Conservation (phyloP, 164 flowering plant genomes). For the Aristolochia contorta region DNA sequence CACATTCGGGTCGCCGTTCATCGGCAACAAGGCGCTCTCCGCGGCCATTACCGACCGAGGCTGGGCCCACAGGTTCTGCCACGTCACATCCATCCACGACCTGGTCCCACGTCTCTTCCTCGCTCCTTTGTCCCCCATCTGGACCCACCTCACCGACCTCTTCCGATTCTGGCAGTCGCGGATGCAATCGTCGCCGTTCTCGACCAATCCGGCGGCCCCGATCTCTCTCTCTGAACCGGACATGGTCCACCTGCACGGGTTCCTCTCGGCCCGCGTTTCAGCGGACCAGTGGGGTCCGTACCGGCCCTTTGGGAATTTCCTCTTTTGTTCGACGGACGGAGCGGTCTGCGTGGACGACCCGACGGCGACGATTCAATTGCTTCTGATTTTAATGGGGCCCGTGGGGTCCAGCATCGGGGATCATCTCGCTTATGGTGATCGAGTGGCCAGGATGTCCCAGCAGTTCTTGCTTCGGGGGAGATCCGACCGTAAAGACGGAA, state of each 20-base stretch:
- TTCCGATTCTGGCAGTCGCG: conserved; percentile 8
- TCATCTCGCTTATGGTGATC: conserved; percentile 51
- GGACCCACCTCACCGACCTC: conserved; percentile 17
- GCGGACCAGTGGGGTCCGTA: conserved; percentile 9
- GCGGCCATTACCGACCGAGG: conserved; percentile 36
- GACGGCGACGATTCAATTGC: conserved; percentile 33
- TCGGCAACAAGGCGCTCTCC: conserved; percentile 54
- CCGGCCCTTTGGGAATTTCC: conserved; percentile 57
- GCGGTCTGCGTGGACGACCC: conserved; percentile 51
- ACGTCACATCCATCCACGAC: conserved; percentile 47
- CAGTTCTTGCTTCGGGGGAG: conserved; percentile 32
- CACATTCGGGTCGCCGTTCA: conserved; percentile 72
- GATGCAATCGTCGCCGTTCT: conserved; percentile 4
- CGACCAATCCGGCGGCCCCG: conserved; percentile 2
- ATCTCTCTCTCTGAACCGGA: conserved; percentile 16
- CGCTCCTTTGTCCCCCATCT: conserved; percentile 22
- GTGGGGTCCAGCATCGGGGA: conserved; percentile 31
- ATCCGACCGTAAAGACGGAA: conserved; percentile 18
- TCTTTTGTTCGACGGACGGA: conserved; percentile 52
- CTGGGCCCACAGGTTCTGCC: conserved; percentile 61
- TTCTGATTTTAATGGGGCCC: conserved; percentile 33
- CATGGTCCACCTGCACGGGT: conserved; percentile 15
- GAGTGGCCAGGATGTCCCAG: conserved; percentile 22
- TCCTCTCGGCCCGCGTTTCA: conserved; percentile 12
- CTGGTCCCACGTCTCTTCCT: conserved; percentile 57